A percentile compares a stretch with the other conserved stretches of the same genome.
Conservation (phyloP, 352 stramenopile genomes). For the Peronospora belbahrii region DNA sequence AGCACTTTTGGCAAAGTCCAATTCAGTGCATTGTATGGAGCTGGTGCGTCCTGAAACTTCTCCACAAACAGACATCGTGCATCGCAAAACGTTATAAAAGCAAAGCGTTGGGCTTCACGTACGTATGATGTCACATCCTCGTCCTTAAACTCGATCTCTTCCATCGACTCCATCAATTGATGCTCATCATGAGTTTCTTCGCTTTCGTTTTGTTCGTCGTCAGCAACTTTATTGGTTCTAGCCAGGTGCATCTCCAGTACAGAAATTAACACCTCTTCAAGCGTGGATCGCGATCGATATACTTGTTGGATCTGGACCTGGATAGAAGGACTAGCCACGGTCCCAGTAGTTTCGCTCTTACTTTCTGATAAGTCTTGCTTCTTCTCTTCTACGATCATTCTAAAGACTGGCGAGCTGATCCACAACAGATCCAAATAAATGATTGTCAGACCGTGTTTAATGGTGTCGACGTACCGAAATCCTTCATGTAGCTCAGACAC, state of each 20-base stretch:
- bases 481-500: constrained; percentile 41
- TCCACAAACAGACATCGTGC: constrained; percentile 75
- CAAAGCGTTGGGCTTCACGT: constrained; percentile 47
- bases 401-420: constrained; percentile 60
- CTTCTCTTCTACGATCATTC: constrained; percentile 24
- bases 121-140: constrained; percentile 45
- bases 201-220: constrained; percentile 31
- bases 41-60: constrained; percentile 54
- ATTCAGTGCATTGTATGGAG: constrained; percentile 53
- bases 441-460: constrained; percentile 59
- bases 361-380: constrained; percentile 10
- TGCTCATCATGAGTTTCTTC: constrained; percentile 7
- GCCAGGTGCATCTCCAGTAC: constrained; percentile 72
- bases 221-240: constrained; percentile 18
- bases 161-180: constrained; percentile 36
- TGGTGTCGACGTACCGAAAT: constrained; percentile 46
- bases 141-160: constrained; percentile 62
- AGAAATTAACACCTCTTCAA: constrained; percentile 60
- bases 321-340: constrained; percentile 6
- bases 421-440: constrained; percentile 75
- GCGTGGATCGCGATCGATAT: constrained; percentile 22
- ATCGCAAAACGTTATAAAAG: constrained; percentile 79
- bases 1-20: constrained; percentile 67
- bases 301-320: constrained; percentile 39
- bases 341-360: constrained; percentile 1